Evolutionary conservation across 192 early-diverging fungal species (phyloP).

Genomic region (Obelidium mucronatum): DNA sequence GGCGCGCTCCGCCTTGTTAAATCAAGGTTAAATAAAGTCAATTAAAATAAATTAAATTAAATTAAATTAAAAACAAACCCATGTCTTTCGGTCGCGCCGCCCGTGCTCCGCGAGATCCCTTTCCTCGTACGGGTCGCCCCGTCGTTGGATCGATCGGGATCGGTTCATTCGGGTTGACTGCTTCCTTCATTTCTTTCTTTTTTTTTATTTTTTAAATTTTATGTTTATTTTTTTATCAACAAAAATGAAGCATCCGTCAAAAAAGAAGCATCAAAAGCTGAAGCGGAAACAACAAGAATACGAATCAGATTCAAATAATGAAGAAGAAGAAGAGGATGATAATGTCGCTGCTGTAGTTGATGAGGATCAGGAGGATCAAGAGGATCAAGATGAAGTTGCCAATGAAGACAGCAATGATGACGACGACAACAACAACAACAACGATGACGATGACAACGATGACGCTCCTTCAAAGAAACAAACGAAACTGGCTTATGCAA

Average conservation of each 20-base stretch:
- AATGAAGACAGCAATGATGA: conserved; percentile 50
- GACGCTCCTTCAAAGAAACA: conserved; percentile 48
- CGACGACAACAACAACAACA: conserved; percentile 40
- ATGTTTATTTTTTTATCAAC: conserved; percentile 16
- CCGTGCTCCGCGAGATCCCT: conserved; percentile 19
- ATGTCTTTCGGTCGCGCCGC: conserved; percentile 17
- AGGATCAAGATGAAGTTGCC: conserved; percentile 47
- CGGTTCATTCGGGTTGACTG: conserved; percentile 1
- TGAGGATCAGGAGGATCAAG: conserved; percentile 37
- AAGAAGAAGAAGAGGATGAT: conserved; percentile 38
- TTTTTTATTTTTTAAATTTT: neutral
- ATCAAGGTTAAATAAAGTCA: too few species aligned
- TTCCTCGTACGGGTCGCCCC: conserved; percentile 10
- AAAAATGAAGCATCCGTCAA: neutral
- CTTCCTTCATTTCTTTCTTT: neutral
- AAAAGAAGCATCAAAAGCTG: neutral
- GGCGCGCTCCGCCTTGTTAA: conserved; percentile 13
- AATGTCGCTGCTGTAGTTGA: conserved; percentile 45
- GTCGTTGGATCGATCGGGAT: conserved; percentile 31
- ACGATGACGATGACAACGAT: neutral
- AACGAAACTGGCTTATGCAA: conserved; percentile 71
- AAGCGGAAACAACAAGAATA: conserved; percentile 1
- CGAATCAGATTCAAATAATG: conserved; percentile 45
- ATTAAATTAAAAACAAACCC: conserved; percentile 1
- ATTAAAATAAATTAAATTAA: too few species aligned